Conservation (phyloP, 352 stramenopile genomes). For the Pythium grandisporangium region DNA sequence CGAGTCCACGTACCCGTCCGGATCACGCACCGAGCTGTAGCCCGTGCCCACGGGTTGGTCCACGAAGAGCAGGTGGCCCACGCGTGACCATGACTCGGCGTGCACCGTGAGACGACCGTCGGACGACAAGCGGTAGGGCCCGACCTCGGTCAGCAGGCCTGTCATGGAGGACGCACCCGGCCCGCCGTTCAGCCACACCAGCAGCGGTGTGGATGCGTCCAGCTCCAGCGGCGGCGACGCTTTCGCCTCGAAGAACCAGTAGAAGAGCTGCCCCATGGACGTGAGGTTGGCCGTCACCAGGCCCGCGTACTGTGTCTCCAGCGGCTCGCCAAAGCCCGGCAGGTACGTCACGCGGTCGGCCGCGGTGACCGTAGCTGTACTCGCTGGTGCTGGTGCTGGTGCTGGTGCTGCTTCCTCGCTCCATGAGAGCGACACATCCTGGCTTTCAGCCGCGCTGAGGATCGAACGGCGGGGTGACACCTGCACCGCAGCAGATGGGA, state of each 20-base stretch:
- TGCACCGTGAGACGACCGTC: slow-evolving; percentile 68
- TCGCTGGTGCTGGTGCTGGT: too few species aligned
- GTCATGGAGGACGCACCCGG: slow-evolving; percentile 77
- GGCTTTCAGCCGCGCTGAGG: too few species aligned
- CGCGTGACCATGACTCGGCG: slow-evolving; percentile 54
- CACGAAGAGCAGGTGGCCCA: slow-evolving; percentile 81
- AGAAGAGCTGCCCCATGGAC: slow-evolving; percentile 61
- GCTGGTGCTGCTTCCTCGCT: too few species aligned
- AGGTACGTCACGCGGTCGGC: slow-evolving; percentile 49
- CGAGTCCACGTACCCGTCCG: slow-evolving; percentile 56
- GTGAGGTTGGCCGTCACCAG: slow-evolving; percentile 48
- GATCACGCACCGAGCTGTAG: slow-evolving; percentile 64
- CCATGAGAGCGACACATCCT: too few species aligned
- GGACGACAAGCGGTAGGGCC: slow-evolving; percentile 57
- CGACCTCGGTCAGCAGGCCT: slow-evolving; percentile 66
- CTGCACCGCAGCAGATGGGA: too few species aligned
- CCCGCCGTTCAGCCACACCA: slow-evolving; percentile 78
- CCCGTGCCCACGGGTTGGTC: slow-evolving; percentile 77
- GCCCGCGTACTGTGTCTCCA: slow-evolving; percentile 73
- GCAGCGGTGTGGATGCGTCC: slow-evolving; percentile 39
- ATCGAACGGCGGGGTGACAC: too few species aligned
- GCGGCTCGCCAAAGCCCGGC: slow-evolving; percentile 50
- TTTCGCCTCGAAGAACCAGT: slow-evolving; percentile 83
- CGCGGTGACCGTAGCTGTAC: too few species aligned
- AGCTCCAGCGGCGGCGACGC: neutral